Base-by-base conservation (phyloP, 2,329 filamentous ascomycete species). In the Mycosphaerella arachidis region DNA sequence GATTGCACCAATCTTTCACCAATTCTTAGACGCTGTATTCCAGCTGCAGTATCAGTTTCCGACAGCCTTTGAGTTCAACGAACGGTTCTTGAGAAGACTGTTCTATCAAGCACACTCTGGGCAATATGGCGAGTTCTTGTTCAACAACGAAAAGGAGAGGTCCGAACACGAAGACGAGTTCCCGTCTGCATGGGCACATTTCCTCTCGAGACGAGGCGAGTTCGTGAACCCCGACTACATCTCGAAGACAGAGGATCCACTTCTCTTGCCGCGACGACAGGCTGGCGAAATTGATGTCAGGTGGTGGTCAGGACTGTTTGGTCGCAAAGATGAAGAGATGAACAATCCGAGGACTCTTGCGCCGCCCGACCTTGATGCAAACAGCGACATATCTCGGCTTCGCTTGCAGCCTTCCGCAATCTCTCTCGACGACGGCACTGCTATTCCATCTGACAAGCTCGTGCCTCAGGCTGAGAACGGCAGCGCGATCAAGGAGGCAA, bases 51-150 rank as follows among this genome's bases (percentile, higher is more conserved):
- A 90, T 62, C 94, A 97, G 72, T 81, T 93, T 68, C 92, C 92
- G 0, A 89, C 86, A 6, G 88, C 92, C 0, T 99, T 99, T 71
- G 93, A 99, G 73, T 99, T 92, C 76, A 97, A 96, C 67, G 94
- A 97, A 73, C 86, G 93, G 4, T 97, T 99, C 74, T 78, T 99
- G 6, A 84, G 91, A 29, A 86, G 94, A 20, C 79, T 99, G 3
- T 81, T 97, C 1, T 99, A 97, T 72, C 94, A 99, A 73, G 83
- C 96, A 1, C 93, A 97, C 72, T 93, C 93, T 0, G 96, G 92
- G 66, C 94, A 99, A 73, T 99, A 97, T 65, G 94, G 94, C 50
- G 97, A 93, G 0, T 99, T 99, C 73, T 81, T 99, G 5, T 96
- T 90, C 76, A 97, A 99, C 76, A 95, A 86, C 58, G 94, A 99